A percentile compares a stretch with the other conserved stretches of the same genome.
phyloP scores from a whole-genome alignment of 1,139 yeast genomes.

The Candida mesenterica region DNA sequence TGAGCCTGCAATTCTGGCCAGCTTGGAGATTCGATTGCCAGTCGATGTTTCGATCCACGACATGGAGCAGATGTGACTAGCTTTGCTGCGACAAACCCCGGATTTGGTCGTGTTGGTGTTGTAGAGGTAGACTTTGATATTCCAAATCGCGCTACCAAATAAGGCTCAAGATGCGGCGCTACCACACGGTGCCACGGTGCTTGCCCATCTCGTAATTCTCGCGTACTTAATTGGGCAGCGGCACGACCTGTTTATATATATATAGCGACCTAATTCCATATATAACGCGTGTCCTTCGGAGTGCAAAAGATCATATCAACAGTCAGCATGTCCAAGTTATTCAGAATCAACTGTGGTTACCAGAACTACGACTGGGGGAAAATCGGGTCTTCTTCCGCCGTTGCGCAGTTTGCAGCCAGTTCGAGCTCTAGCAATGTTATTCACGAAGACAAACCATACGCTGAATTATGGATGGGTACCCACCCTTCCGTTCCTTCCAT shows the following conservation, averaged over 20 bases:
- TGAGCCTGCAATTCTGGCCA: constrained; percentile 33
- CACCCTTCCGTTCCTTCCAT: constrained; percentile 91
- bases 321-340: constrained; percentile 20
- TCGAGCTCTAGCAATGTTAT: constrained; percentile 61
- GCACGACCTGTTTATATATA: neutral
- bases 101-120: neutral
- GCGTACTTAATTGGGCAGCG: too few relatives aligned
- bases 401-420: constrained; percentile 77
- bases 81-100: too few relatives aligned
- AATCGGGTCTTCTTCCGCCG: constrained; percentile 78
- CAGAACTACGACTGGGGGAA: constrained; percentile 88
- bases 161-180: too few relatives aligned
- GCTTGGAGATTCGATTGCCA: constrained; percentile 57
- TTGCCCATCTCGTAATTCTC: too few relatives aligned
- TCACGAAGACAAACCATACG: constrained; percentile 76
- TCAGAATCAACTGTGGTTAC: constrained; percentile 55
- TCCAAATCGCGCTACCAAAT: too few relatives aligned
- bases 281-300: neutral
- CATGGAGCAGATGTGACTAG: constrained; percentile 3
- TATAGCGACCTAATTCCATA: neutral
- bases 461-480: constrained; percentile 98
- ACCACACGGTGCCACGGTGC: too few relatives aligned
- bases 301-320: neutral
- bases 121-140: too few relatives aligned
- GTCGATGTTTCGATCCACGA: constrained; percentile 46